Evolutionary conservation across 129 eudicot species (phyloP), one percentile per base, ranked within the genome.

Genomic region (Cynara cardunculus): DNA sequence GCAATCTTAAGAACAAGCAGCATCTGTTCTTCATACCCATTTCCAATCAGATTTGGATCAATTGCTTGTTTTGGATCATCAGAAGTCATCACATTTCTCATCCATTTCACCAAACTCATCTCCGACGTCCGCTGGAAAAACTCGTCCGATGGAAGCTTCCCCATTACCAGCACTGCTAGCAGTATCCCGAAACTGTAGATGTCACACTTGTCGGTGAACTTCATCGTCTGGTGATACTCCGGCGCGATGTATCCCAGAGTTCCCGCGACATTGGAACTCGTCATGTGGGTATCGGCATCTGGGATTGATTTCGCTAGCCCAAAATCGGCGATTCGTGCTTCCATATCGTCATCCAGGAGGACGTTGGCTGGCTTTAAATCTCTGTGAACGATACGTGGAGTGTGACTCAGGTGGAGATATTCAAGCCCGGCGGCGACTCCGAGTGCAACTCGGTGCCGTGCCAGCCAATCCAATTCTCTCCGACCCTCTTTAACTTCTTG

Each of bases 181-280:
- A 95, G 12, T 75, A 95, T 92, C 24, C 99, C 99, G 30, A 92
- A 89, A 80, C 97, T 94, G 78, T 84, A 94, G 53, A 94, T 87
- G 71, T 94, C 99, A 69, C 99, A 90, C 74, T 88, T 95, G 11
- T 92, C 97, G 0, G 97, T 92, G 74, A 95, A 95, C 90, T 92
- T 92, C 53, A 86, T 76, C 5, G 99, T 95, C 72, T 95, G 97
- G 72, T 90, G 87, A 78, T 95, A 95, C 84, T 95, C 97, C 0
- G 97, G 99, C 1, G 99, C 99, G 6, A 95, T 95, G 75, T 95
- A 95, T 7, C 99, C 99, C 4, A 90, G 46, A 5, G 99, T 95
- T 61, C 99, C 99, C 0, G 94, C 95, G 8, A 95, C 85, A 73
- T 95, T 92, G 27, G 95, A 86, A 24, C 93, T 84, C 5, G 93